A percentile compares a stretch with the other conserved stretches of the same genome.
These are phyloP conservation scores for Mycena rosella DNA, from an alignment of 768 basidiomycete species.

Conservation along the genomic window DNA sequence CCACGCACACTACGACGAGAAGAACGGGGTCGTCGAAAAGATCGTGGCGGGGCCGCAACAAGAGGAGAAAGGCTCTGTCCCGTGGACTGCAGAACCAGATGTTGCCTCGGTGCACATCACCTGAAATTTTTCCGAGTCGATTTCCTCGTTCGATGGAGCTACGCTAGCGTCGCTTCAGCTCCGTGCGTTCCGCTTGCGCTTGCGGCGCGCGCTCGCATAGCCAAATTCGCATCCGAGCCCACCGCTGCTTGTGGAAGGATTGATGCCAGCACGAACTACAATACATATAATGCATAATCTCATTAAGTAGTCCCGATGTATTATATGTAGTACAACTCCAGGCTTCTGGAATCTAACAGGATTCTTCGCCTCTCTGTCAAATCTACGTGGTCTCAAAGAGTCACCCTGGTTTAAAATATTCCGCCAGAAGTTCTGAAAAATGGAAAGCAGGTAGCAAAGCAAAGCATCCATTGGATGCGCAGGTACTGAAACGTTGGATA, in stretches of 20 bases:
- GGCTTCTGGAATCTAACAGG: no score
- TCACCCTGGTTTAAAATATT: no score
- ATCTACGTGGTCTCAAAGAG: no score
- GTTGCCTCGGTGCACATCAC: conserved; percentile 16
- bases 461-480: not conserved
- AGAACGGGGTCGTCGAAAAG: conserved; percentile 56
- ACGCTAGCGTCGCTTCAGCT: not conserved
- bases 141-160: not conserved
- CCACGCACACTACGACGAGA: conserved; percentile 58
- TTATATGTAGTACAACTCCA: no score
- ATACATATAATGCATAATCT: no score
- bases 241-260: no score
- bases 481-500: conserved; percentile 26
- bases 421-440: no score
- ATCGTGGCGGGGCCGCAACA: conserved; percentile 36
- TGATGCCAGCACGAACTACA: no score
- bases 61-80: conserved; percentile 20
- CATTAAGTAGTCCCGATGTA: no score
- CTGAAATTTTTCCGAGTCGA: not conserved
- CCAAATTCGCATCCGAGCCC: no score
- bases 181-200: not conserved
- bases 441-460: conserved; percentile 3
- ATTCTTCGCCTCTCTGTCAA: no score
- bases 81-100: conserved; percentile 26
- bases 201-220: not conserved